Percentiles rank a stretch among this genome's conserved stretches.
These are phyloP conservation scores for Hymenoscyphus infarciens DNA, from an alignment of 2,329 filamentous ascomycete genomes.

Conservation along the genomic window DNA sequence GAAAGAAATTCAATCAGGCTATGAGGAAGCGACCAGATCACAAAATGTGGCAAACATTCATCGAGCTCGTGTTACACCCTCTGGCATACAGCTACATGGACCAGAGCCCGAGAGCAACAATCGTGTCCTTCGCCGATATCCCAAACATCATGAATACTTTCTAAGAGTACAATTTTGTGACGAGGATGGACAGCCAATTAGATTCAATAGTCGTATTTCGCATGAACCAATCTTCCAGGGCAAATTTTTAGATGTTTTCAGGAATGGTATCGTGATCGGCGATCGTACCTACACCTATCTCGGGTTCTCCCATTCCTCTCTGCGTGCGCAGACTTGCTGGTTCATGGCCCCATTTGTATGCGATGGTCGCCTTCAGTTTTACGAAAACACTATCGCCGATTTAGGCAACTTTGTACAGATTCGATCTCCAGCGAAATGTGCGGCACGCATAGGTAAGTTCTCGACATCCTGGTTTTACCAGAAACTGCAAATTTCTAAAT, in stretches of 20 bases:
- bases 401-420: conserved; percentile 51
- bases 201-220: conserved; percentile 53
- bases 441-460: conserved; percentile 47
- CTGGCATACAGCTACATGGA: conserved; percentile 53
- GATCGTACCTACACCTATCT: conserved; percentile 63
- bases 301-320: conserved; percentile 76
- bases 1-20: conserved; percentile 29
- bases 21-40: conserved; percentile 18
- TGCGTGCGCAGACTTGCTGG: conserved; percentile 70
- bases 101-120: conserved; percentile 67
- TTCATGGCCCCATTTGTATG: conserved; percentile 50
- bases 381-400: conserved; percentile 40
- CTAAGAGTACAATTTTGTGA: conserved; percentile 70
- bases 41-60: conserved; percentile 29
- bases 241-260: conserved; percentile 59
- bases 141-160: conserved; percentile 58
- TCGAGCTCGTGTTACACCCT: conserved; percentile 50
- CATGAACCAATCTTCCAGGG: conserved; percentile 51
- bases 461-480: conserved; percentile 25
- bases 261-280: conserved; percentile 58
- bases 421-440: conserved; percentile 52
- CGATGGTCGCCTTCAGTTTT: conserved; percentile 34
- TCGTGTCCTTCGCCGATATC: conserved; percentile 65
- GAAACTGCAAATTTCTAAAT: not conserved
- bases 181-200: conserved; percentile 59